Percentiles rank a stretch among this genome's conserved stretches.
These are phyloP conservation scores for Leptographium galeiforme DNA, from an alignment of 2,329 filamentous ascomycete genomes.

Conservation along the genomic window DNA sequence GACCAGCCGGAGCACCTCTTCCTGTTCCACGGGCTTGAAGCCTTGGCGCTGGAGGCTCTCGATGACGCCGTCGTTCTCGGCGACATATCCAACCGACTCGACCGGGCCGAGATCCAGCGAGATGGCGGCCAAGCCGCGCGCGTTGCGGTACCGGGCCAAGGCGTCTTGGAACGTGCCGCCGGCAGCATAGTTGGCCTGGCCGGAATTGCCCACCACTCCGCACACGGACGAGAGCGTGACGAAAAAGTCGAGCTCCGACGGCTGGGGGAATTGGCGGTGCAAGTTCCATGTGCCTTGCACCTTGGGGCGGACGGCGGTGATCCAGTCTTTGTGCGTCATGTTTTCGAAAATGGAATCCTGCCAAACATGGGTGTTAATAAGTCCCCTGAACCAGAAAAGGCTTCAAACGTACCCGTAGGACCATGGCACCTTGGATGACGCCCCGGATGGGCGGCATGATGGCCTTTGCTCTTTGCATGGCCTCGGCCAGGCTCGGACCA, in stretches of 20 bases:
- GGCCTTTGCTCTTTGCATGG: not conserved
- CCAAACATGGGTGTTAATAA: not conserved
- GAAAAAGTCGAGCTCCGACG: slow-evolving; percentile 23
- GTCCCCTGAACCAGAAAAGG: no score
- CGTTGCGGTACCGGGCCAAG: not conserved
- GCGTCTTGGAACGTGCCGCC: slow-evolving; percentile 22
- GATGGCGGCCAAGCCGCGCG: slow-evolving; percentile 1
- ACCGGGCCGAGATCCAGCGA: slow-evolving; percentile 13
- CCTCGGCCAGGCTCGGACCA: not conserved
- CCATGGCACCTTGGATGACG: slow-evolving; percentile 29
- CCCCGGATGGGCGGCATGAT: slow-evolving; percentile 22
- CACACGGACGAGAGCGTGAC: slow-evolving; percentile 25
- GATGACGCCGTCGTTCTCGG: slow-evolving; percentile 5
- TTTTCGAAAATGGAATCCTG: slow-evolving; percentile 4
- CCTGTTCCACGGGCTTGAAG: not conserved
- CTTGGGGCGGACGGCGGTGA: slow-evolving; percentile 6
- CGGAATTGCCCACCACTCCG: slow-evolving; percentile 21
- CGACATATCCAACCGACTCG: slow-evolving; percentile 11
- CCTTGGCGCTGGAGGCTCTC: not conserved
- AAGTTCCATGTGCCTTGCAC: slow-evolving; percentile 8
- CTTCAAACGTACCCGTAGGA: slow-evolving; percentile 13
- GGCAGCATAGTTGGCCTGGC: slow-evolving; percentile 26
- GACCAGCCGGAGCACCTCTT: not conserved
- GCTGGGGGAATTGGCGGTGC: not conserved
- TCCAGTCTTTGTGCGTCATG: slow-evolving; percentile 5